Evolutionary conservation across 352 stramenopile genomes (phyloP).

Genomic region (Phytophthora macrochlamydospora): DNA sequence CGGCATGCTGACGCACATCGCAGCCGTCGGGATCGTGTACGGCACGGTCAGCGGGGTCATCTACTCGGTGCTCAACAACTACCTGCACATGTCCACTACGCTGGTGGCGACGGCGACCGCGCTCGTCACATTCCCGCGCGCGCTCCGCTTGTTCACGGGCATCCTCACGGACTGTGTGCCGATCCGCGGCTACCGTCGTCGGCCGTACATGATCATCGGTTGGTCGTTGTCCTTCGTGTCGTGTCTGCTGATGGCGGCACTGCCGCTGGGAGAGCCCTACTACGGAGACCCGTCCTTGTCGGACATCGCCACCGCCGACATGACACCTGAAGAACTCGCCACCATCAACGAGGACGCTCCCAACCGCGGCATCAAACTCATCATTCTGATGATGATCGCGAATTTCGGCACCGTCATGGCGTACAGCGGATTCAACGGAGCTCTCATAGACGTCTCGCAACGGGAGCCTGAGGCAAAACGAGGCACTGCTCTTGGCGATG

Average conservation of each 20-base stretch:
- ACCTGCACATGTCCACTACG: slow-evolving; percentile 57
- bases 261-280: slow-evolving; percentile 51
- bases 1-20: slow-evolving; percentile 50
- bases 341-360: slow-evolving; percentile 46
- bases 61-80: slow-evolving; percentile 66
- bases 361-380: slow-evolving; percentile 47
- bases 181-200: slow-evolving; percentile 75
- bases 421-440: slow-evolving; percentile 68
- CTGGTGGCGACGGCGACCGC: slow-evolving; percentile 47
- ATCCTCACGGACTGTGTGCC: slow-evolving; percentile 76
- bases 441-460: slow-evolving; percentile 61
- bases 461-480: slow-evolving; percentile 41
- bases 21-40: slow-evolving; percentile 49
- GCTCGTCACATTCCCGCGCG: slow-evolving; percentile 47
- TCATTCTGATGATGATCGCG: slow-evolving; percentile 71
- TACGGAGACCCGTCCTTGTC: slow-evolving; percentile 36
- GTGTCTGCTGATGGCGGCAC: slow-evolving; percentile 47
- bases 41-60: slow-evolving; percentile 37
- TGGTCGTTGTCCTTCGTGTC: slow-evolving; percentile 46
- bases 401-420: slow-evolving; percentile 80
- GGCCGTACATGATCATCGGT: slow-evolving; percentile 85
- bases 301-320: slow-evolving; percentile 27
- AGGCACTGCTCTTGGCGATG: slow-evolving; percentile 41
- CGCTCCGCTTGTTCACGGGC: slow-evolving; percentile 59
- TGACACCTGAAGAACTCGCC: slow-evolving; percentile 39